Percentiles rank a stretch among this genome's conserved stretches.
Evolutionary conservation across 257 asterid genomes (phyloP).

Genomic region (Rauvolfia tetraphylla): DNA sequence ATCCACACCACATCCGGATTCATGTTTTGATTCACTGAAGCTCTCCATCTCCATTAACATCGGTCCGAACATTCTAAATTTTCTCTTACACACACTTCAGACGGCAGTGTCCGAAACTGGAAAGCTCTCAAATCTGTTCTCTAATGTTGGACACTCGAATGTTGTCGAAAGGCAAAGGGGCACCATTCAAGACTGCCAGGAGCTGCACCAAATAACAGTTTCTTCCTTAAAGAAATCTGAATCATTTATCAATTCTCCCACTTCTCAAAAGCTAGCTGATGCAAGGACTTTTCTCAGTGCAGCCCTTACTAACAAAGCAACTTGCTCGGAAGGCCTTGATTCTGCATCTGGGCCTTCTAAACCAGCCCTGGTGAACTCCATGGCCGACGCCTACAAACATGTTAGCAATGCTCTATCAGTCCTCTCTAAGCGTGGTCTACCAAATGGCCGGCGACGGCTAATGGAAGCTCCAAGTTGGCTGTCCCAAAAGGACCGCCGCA

Average conservation of each 20-base stretch:
- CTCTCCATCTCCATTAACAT: slow-evolving; percentile 57
- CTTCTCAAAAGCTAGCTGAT: slow-evolving; percentile 39
- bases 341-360: slow-evolving; percentile 59
- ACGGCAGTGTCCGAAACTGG: slow-evolving; percentile 50
- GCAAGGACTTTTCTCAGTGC: slow-evolving; percentile 66
- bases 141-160: slow-evolving; percentile 24
- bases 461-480: slow-evolving; percentile 65
- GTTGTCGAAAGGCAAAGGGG: slow-evolving; percentile 66
- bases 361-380: slow-evolving; percentile 35
- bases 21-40: slow-evolving; percentile 53
- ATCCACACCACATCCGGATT: slow-evolving; percentile 61
- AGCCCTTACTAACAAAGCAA: slow-evolving; percentile 60
- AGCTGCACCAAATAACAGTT: slow-evolving; percentile 65
- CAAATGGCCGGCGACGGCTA: slow-evolving; percentile 45
- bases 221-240: slow-evolving; percentile 47
- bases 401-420: slow-evolving; percentile 68
- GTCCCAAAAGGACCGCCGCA: slow-evolving; percentile 34
- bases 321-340: slow-evolving; percentile 74
- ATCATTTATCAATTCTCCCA: slow-evolving; percentile 23
- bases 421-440: slow-evolving; percentile 28
- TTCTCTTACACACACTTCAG: slow-evolving; percentile 52
- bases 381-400: slow-evolving; percentile 39
- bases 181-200: slow-evolving; percentile 62
- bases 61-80: slow-evolving; percentile 43
- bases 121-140: slow-evolving; percentile 45